Evolutionary conservation across 148 eudicot genomes (phyloP).

Genomic region (Rhododendron molle): DNA sequence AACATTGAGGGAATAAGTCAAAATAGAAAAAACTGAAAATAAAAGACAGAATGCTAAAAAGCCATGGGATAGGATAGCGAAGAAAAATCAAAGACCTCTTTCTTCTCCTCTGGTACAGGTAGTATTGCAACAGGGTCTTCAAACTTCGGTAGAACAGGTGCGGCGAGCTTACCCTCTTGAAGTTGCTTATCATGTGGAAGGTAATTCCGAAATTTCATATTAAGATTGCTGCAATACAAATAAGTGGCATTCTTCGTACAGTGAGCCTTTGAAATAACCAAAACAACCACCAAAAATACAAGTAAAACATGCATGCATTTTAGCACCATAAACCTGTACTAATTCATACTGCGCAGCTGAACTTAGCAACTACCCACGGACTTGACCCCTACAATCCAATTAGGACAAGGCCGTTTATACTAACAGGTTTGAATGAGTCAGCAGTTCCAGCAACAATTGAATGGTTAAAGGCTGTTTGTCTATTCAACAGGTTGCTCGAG

Average conservation of each 20-base stretch:
- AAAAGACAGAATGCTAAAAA: conserved; percentile 9
- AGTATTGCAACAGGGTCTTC: conserved; percentile 77
- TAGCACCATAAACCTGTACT: neutral
- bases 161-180: conserved; percentile 88
- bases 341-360: neutral
- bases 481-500: neutral
- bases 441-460: neutral
- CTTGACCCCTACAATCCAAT: neutral
- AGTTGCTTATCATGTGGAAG: conserved; percentile 96
- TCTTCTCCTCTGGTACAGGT: conserved; percentile 65
- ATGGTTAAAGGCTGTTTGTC: neutral
- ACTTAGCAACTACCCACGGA: neutral
- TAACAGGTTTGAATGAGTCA: neutral
- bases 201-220: conserved; percentile 88
- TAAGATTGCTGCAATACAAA: conserved; percentile 39
- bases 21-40: neutral
- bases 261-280: neutral
- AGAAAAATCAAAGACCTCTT: conserved; percentile 52
- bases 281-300: neutral
- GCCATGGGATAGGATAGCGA: neutral
- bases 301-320: neutral
- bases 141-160: conserved; percentile 84
- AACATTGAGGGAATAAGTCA: conserved; percentile 1
- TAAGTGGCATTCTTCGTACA: neutral
- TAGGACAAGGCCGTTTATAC: no score